Evolutionary conservation across 345 rosid genomes (phyloP), one percentile per base, ranked within the genome.

Genomic region (Rhodomyrtus tomentosa): DNA sequence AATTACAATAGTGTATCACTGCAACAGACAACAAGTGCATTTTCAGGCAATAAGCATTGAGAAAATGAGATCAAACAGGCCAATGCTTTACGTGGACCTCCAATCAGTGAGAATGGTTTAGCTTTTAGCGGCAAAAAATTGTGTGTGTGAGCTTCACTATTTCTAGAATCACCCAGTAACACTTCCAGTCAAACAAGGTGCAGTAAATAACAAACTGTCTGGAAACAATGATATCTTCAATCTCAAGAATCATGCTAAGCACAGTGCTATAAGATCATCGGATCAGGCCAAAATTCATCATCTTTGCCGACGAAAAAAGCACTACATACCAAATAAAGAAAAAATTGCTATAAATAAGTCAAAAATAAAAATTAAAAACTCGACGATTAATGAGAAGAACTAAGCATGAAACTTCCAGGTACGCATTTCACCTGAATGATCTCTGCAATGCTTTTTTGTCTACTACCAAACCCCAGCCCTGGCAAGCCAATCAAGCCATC

Each of bases 401-500:
- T 82, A 62, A 16, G 76, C 51, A 73, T 83, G 85, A 72, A 54
- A 86, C 73, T 82, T 81, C 20, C 51, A 45, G 52, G 22, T 14
- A 32, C 83, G 74, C 42, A 68, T 68, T 68, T 81, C 86, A 95
- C 99, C 99, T 96, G 98, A 93, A 94, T 86, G 83, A 95, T 95
- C 89, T 96, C 99, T 8, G 94, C 92, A 82, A 94, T 91, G 87
- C 95, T 96, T 91, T 90, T 95, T 86, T 95, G 94, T 89, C 92
- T 92, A 80, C 91, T 89, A 16, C 98, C 99, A 55, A 94, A 88
- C 24, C 92, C 95, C 55, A 92, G 84, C 22, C 93, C 93, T 0
- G 92, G 92, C 88, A 95, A 91, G 54, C 98, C 99, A 85, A 94
- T 95, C 86, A 95, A 88, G 42, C 98, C 98, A 90, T 95, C 94